Conservation (phyloP, 768 basidiomycete species). For the Leccinellum rugosiceps region DNA sequence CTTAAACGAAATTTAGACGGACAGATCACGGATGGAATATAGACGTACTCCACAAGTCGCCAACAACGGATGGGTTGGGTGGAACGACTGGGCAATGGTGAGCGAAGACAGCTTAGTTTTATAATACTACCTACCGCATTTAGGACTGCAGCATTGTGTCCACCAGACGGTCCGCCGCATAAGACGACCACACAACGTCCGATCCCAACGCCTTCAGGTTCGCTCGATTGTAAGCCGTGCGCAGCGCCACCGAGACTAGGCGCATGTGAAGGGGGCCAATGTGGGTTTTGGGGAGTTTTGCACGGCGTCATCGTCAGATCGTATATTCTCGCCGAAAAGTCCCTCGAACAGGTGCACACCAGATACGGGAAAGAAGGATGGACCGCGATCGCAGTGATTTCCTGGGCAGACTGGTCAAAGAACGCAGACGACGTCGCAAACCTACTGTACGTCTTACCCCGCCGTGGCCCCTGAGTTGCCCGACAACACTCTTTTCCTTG, state of each 20-base stretch:
- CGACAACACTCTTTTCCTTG: conserved; percentile 36
- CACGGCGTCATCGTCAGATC: conserved; percentile 45
- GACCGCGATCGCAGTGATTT: conserved; percentile 65
- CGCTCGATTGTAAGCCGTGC: conserved; percentile 60
- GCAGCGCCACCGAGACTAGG: conserved; percentile 64
- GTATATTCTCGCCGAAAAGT: conserved; percentile 68
- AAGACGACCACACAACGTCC: conserved; percentile 62
- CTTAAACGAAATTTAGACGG: conserved; percentile 33
- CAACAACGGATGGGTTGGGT: conserved; percentile 58
- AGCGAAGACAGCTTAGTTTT: not conserved
- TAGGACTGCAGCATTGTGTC: conserved; percentile 67
- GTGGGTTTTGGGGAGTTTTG: conserved; percentile 46
- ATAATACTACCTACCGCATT: conserved; percentile 46
- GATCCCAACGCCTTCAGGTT: conserved; percentile 56
- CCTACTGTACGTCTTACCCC: conserved; percentile 46
- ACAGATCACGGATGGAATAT: not conserved
- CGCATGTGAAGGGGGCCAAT: conserved; percentile 49
- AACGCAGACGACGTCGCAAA: not conserved
- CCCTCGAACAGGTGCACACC: conserved; percentile 70
- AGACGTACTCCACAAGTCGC: conserved; percentile 73
- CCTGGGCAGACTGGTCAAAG: conserved; percentile 34
- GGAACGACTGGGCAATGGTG: conserved; percentile 53
- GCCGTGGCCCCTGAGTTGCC: conserved; percentile 66
- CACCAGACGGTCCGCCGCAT: conserved; percentile 69
- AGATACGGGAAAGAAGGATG: conserved; percentile 58